Conservation (phyloP, 164 flowering plant species). For the Nymphaea colorata region DNA sequence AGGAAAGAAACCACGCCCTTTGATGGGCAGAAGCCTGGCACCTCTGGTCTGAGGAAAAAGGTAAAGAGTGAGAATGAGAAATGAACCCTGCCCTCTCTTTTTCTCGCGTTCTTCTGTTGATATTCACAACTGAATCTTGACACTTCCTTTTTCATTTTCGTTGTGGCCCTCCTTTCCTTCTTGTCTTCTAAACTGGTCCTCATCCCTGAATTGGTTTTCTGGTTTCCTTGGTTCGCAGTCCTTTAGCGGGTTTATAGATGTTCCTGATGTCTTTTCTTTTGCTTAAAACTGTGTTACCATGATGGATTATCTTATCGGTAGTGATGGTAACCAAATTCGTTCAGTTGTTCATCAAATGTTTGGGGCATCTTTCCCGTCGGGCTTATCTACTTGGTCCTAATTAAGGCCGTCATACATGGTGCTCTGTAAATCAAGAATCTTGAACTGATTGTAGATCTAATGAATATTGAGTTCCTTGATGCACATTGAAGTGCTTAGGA, state of each 20-base stretch:
- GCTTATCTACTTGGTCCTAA: too few relatives aligned
- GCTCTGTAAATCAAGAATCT: too few relatives aligned
- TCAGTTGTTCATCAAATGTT: too few relatives aligned
- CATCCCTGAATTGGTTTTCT: not conserved
- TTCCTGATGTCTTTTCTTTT: not conserved
- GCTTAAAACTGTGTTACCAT: not conserved
- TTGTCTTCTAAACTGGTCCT: not conserved
- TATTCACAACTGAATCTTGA: not conserved
- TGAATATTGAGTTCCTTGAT: not conserved
- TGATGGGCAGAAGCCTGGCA: constrained; percentile 93
- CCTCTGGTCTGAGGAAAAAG: constrained; percentile 96
- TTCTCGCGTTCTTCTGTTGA: not conserved
- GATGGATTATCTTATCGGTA: not conserved
- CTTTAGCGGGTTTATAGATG: not conserved
- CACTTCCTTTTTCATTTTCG: not conserved
- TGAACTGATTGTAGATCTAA: not conserved
- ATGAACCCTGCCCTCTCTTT: not conserved
- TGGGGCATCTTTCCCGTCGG: too few relatives aligned
- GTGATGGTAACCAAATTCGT: too few relatives aligned
- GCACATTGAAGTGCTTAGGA: not conserved
- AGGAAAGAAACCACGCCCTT: constrained; percentile 41
- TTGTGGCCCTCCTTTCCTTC: not conserved
- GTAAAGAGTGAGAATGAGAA: constrained; percentile 14
- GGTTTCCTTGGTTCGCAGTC: not conserved
- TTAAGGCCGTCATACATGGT: too few relatives aligned